Conservation (phyloP, 75 land plant species). For the Picea sitchensis region DNA sequence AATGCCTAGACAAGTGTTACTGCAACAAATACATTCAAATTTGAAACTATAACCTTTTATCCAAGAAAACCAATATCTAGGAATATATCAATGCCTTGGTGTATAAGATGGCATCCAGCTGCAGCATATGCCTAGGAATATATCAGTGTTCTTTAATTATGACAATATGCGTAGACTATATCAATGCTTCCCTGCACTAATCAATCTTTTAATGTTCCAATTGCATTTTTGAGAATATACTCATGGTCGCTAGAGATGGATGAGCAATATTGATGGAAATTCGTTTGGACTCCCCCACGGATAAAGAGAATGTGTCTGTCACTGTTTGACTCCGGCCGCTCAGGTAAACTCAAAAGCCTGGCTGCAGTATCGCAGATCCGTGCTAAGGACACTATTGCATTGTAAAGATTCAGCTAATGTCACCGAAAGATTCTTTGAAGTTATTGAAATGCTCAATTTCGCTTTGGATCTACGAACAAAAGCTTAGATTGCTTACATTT, state of each 20-base stretch:
- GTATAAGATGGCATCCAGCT: background rate
- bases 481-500: too few species aligned
- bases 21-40: too few species aligned
- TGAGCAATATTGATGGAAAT: too few species aligned
- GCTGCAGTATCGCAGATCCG: background rate
- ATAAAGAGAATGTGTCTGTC: background rate
- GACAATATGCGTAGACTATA: too few species aligned
- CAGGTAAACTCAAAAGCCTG: background rate
- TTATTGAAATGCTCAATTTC: too few species aligned
- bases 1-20: background rate
- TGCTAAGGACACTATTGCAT: background rate
- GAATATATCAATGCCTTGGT: background rate
- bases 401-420: too few species aligned
- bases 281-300: background rate
- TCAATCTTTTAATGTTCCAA: too few species aligned
- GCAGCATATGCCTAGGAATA: background rate
- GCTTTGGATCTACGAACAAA: too few species aligned
- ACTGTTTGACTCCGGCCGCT: background rate
- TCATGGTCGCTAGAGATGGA: too few species aligned
- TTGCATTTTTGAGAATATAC: too few species aligned
- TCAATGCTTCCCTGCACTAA: too few species aligned
- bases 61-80: background rate
- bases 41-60: background rate
- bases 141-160: background rate
- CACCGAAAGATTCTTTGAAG: too few species aligned